A percentile compares a stretch with the other conserved stretches of the same genome.
These are phyloP conservation scores for Cydonia oblonga DNA, from an alignment of 331 rosid species.

Conservation along the genomic window DNA sequence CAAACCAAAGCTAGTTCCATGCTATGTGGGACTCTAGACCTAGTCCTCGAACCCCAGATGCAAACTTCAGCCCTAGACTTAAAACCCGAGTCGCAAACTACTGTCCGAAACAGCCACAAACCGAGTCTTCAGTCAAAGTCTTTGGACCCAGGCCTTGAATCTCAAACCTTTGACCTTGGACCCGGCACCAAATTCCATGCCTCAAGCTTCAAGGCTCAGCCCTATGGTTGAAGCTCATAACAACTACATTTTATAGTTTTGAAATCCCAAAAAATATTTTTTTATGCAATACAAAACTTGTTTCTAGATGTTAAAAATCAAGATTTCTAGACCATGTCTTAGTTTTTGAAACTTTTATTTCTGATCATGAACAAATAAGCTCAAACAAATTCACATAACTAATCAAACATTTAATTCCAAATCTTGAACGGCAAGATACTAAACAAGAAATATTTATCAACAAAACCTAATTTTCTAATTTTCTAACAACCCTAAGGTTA, in stretches of 20 bases:
- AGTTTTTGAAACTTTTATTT: constrained; percentile 21
- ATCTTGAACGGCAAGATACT: too few species aligned
- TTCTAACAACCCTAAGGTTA: too few species aligned
- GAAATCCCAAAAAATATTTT: neutral
- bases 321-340: neutral
- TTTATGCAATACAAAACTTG: neutral
- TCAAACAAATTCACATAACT: neutral
- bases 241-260: too few species aligned
- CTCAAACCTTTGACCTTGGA: neutral
- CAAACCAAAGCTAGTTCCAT: too few species aligned
- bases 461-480: neutral
- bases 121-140: neutral
- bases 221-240: too few species aligned
- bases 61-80: too few species aligned
- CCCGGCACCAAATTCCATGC: neutral
- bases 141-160: neutral
- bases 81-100: neutral
- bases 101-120: too few species aligned
- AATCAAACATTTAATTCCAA: neutral
- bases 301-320: neutral
- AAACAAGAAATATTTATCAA: neutral
- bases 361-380: neutral
- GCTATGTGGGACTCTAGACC: too few species aligned
- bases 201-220: too few species aligned
- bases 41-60: too few species aligned